Evolutionary conservation across 805 yeast genomes (phyloP).

Genomic region (Scheffersomyces amazonensis): DNA sequence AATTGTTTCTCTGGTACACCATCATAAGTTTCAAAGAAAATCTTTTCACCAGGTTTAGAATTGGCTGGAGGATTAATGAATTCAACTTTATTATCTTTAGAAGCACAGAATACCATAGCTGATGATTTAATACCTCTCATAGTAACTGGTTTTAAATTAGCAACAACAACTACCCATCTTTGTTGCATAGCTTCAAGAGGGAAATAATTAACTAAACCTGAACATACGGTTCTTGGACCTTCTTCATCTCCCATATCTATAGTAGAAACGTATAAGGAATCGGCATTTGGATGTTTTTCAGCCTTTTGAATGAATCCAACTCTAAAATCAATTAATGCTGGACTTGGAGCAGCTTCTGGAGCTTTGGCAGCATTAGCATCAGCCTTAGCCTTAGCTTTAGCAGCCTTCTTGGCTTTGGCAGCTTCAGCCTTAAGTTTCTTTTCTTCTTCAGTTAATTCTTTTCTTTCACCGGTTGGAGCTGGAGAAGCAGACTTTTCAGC

Average conservation of each 20-base stretch:
- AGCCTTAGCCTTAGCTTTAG: constrained; percentile 54
- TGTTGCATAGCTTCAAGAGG: constrained; percentile 95
- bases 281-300: constrained; percentile 96
- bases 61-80: constrained; percentile 94
- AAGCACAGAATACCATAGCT: constrained; percentile 97
- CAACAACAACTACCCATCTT: constrained; percentile 85
- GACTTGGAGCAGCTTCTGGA: constrained; percentile 66
- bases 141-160: constrained; percentile 94
- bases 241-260: constrained; percentile 95
- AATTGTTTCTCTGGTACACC: constrained; percentile 87
- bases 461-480: constrained; percentile 11
- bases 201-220: constrained; percentile 88
- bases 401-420: constrained; percentile 61
- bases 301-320: constrained; percentile 98
- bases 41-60: constrained; percentile 92
- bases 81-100: constrained; percentile 73
- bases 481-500: constrained; percentile 8
- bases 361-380: constrained; percentile 45
- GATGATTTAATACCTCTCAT: constrained; percentile 96
- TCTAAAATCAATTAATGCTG: constrained; percentile 85
- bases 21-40: constrained; percentile 89
- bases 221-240: constrained; percentile 97
- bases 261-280: constrained; percentile 91
- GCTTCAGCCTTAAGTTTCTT: constrained; percentile 52
- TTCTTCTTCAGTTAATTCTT: constrained; percentile 37